Evolutionary conservation across 2,329 filamentous ascomycete genomes (phyloP).

Genomic region (Fusarium pilosicola): DNA sequence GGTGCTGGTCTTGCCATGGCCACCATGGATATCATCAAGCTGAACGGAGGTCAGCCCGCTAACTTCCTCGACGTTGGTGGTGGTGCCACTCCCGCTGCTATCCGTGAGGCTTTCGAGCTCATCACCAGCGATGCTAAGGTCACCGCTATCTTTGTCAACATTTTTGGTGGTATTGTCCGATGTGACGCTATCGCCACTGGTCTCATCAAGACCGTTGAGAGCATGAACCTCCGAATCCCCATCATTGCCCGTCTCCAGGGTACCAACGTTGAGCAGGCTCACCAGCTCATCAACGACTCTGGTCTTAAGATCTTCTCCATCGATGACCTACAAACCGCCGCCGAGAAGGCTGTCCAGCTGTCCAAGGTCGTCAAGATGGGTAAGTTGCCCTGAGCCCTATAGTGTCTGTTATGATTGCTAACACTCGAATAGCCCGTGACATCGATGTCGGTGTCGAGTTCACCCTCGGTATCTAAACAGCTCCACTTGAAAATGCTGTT

Average conservation of each 20-base stretch:
- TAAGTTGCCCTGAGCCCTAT: constrained; percentile 57
- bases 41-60: constrained; percentile 93
- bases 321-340: constrained; percentile 95
- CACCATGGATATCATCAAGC: constrained; percentile 99
- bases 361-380: constrained; percentile 99
- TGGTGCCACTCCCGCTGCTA: constrained; percentile 95
- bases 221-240: constrained; percentile 94
- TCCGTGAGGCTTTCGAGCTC: constrained; percentile 97
- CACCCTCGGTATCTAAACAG: constrained; percentile 85
- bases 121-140: constrained; percentile 99
- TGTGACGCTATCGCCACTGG: constrained; percentile 98
- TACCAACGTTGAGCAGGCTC: constrained; percentile 96
- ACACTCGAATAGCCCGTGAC: constrained; percentile 73
- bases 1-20: constrained; percentile 99
- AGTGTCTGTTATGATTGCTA: constrained; percentile 28
- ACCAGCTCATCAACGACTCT: constrained; percentile 93
- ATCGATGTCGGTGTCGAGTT: constrained; percentile 98
- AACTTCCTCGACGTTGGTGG: constrained; percentile 99
- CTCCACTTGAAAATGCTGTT: constrained; percentile 9
- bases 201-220: constrained; percentile 92
- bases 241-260: constrained; percentile 98
- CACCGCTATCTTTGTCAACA: constrained; percentile 99
- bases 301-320: constrained; percentile 99
- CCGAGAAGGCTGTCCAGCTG: constrained; percentile 98
- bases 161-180: constrained; percentile 98